A percentile compares a stretch with the other conserved stretches of the same genome.
These are phyloP conservation scores for Metarhizium humberi DNA, from an alignment of 2,329 filamentous ascomycete genomes.

Conservation along the genomic window DNA sequence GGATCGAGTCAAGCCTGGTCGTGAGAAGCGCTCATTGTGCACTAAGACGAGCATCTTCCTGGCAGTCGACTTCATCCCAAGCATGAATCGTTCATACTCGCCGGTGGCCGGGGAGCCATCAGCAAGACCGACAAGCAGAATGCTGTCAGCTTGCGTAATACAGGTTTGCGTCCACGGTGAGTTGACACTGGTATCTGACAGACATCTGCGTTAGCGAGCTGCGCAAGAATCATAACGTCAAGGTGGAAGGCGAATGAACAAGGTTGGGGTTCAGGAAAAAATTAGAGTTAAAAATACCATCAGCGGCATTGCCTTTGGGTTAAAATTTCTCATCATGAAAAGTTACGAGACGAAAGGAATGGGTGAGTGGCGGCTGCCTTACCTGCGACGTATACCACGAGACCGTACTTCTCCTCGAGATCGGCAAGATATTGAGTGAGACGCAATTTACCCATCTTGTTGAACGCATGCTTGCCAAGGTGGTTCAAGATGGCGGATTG, in stretches of 20 bases:
- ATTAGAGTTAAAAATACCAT: slow-evolving; percentile 55
- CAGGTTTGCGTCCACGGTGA: slow-evolving; percentile 98
- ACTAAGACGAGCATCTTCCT: slow-evolving; percentile 86
- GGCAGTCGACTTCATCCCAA: slow-evolving; percentile 95
- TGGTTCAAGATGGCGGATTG: slow-evolving; percentile 92
- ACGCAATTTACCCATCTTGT: slow-evolving; percentile 93
- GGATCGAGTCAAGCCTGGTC: slow-evolving; percentile 71
- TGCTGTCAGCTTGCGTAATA: slow-evolving; percentile 93
- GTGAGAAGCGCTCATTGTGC: slow-evolving; percentile 80
- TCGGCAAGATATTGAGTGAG: slow-evolving; percentile 93
- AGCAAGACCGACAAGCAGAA: slow-evolving; percentile 82
- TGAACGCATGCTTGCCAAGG: slow-evolving; percentile 91
- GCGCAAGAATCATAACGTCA: background rate
- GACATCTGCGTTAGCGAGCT: slow-evolving; percentile 17
- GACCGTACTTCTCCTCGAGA: slow-evolving; percentile 90
- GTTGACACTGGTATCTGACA: slow-evolving; percentile 82
- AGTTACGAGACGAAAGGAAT: background rate
- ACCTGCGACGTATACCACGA: slow-evolving; percentile 89
- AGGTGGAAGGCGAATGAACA: background rate
- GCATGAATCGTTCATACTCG: slow-evolving; percentile 91
- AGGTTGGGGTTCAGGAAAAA: slow-evolving; percentile 48
- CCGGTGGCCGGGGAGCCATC: slow-evolving; percentile 86
- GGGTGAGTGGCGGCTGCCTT: slow-evolving; percentile 20
- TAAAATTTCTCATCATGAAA: slow-evolving; percentile 42
- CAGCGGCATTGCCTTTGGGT: slow-evolving; percentile 44